Conservation (phyloP, 2,329 filamentous ascomycete species). For the Metarhizium robertsii region DNA sequence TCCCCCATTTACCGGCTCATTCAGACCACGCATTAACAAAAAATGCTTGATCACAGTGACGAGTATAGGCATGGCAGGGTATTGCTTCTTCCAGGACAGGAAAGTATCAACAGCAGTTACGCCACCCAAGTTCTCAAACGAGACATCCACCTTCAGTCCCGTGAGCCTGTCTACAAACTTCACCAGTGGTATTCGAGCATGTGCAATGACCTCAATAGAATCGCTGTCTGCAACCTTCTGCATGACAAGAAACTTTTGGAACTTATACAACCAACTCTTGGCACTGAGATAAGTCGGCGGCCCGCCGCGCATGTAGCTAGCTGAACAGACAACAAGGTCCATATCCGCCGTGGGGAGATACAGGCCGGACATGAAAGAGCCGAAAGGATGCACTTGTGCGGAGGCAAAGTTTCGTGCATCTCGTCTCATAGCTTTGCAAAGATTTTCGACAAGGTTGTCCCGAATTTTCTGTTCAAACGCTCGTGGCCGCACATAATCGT, state of each 20-base stretch:
- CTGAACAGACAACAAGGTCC: conserved; percentile 74
- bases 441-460: conserved; percentile 58
- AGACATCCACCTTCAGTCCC: conserved; percentile 79
- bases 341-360: conserved; percentile 73
- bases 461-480: conserved; percentile 71
- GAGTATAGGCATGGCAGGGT: conserved; percentile 76
- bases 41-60: conserved; percentile 91
- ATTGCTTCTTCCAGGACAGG: conserved; percentile 65
- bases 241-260: conserved; percentile 49
- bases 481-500: conserved; percentile 70
- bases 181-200: conserved; percentile 81
- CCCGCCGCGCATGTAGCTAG: conserved; percentile 45
- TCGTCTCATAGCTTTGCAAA: conserved; percentile 50
- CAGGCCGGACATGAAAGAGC: conserved; percentile 84
- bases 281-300: conserved; percentile 35
- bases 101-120: conserved; percentile 75
- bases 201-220: conserved; percentile 57
- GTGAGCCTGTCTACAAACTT: conserved; percentile 79
- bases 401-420: conserved; percentile 41
- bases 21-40: conserved; percentile 76
- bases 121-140: conserved; percentile 85
- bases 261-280: conserved; percentile 50
- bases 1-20: conserved; percentile 85
- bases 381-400: conserved; percentile 65
- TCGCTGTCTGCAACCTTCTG: conserved; percentile 47